Evolutionary conservation across 257 asterid species (phyloP).

Genomic region (Solanum etuberosum): DNA sequence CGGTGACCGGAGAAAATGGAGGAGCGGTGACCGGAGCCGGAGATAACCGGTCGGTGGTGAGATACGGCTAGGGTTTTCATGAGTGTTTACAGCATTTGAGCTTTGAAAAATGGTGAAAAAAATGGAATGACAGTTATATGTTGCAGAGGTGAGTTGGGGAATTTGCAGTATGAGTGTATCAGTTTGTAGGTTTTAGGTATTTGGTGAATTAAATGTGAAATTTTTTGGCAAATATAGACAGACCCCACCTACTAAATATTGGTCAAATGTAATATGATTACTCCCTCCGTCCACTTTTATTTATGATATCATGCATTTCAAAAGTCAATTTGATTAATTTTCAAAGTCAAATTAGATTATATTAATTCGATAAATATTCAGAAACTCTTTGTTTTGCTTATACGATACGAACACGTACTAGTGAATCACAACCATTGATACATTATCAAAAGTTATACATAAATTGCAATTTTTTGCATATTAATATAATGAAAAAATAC

Average conservation of each 20-base stretch:
- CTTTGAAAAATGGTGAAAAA: neutral
- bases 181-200: neutral
- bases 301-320: too few species aligned
- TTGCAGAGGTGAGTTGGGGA: neutral
- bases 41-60: conserved; percentile 11
- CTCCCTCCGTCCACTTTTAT: too few species aligned
- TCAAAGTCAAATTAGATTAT: too few species aligned
- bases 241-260: neutral
- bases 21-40: conserved; percentile 4
- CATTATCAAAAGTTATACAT: too few species aligned
- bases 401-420: too few species aligned
- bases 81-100: neutral
- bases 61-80: conserved; percentile 49
- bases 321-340: too few species aligned
- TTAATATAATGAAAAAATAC: too few species aligned
- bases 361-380: too few species aligned
- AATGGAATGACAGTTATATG: neutral
- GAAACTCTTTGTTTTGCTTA: too few species aligned
- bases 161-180: neutral
- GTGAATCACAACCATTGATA: too few species aligned
- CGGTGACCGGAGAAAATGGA: conserved; percentile 13
- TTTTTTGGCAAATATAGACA: neutral
- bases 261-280: too few species aligned
- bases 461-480: too few species aligned
- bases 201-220: neutral